Conservation (phyloP, 345 rosid genomes). For the Eucalyptus leucophloia region DNA sequence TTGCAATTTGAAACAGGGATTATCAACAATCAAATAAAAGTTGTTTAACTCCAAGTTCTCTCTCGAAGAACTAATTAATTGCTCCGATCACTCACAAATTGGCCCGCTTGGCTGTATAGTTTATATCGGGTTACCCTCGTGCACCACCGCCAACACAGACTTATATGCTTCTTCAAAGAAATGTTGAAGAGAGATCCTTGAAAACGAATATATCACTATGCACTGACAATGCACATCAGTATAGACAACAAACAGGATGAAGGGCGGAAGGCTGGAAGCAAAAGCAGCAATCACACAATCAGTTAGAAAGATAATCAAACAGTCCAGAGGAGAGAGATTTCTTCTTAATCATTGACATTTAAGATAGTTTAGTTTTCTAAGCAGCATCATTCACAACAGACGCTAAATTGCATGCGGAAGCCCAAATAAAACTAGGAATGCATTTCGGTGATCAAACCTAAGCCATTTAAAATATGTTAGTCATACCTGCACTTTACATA, state of each 20-base stretch:
- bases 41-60: background rate
- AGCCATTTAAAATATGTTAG: background rate
- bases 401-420: background rate
- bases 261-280: background rate
- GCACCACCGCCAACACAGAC: background rate
- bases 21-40: background rate
- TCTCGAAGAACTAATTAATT: background rate
- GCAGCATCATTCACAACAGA: background rate
- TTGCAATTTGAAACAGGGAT: background rate
- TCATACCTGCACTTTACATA: background rate
- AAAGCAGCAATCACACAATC: background rate
- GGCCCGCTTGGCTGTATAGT: background rate
- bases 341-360: background rate
- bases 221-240: background rate
- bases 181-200: background rate
- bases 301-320: background rate
- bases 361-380: background rate
- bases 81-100: background rate
- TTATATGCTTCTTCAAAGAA: background rate
- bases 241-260: background rate
- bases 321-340: background rate
- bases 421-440: background rate
- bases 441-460: background rate
- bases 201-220: background rate
- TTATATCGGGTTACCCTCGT: background rate